Percentiles rank a stretch among this genome's conserved stretches.
These are phyloP conservation scores for Picea abies DNA, from an alignment of 83 land plant genomes.

Conservation along the genomic window DNA sequence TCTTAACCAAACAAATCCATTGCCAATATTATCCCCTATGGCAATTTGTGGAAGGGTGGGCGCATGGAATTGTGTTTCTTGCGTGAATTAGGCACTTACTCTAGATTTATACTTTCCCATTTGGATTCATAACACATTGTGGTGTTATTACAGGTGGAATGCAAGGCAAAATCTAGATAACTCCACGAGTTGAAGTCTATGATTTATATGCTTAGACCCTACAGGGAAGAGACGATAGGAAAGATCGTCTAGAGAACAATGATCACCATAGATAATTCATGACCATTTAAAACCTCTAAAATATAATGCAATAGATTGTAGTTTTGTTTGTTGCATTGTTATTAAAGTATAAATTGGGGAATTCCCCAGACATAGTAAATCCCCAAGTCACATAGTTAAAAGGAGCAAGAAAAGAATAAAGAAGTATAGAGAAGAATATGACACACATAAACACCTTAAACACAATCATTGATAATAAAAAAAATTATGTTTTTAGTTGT, in stretches of 20 bases:
- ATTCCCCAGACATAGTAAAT: no score
- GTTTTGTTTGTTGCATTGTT: no score
- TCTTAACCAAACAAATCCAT: no score
- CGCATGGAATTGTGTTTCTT: neutral
- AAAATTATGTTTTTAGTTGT: no score
- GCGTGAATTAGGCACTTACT: neutral
- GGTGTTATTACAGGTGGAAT: neutral
- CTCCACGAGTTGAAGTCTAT: neutral
- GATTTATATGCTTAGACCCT: neutral
- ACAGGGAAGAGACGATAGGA: neutral
- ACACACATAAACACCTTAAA: no score
- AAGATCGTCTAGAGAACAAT: neutral
- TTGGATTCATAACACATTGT: neutral
- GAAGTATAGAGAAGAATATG: no score
- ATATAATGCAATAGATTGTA: no score
- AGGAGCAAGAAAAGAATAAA: no score
- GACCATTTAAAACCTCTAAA: no score
- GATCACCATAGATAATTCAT: neutral
- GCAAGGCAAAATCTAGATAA: neutral
- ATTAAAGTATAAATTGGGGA: no score
- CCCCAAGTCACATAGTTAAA: no score
- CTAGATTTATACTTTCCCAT: neutral
- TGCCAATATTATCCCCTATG: neutral
- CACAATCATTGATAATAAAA: no score
- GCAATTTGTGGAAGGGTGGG: neutral